A percentile compares a stretch with the other conserved stretches of the same genome.
These are phyloP conservation scores for Paxillus rubicundulus DNA, from an alignment of 768 basidiomycete genomes.

Conservation along the genomic window DNA sequence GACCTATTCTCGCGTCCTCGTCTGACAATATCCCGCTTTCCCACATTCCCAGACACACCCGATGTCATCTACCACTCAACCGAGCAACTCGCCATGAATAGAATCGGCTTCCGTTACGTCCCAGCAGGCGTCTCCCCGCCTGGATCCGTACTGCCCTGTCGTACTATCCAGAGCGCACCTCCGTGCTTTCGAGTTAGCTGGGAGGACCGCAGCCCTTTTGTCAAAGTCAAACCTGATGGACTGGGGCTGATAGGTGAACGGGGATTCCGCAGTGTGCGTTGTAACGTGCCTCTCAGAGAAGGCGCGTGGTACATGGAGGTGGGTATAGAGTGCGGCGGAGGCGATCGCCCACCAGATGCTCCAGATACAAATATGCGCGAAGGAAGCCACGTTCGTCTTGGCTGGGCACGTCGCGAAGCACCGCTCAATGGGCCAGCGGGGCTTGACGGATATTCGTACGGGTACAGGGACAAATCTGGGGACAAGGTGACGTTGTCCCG, in stretches of 20 bases:
- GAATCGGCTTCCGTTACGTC: conserved; percentile 75
- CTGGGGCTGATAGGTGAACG: conserved; percentile 74
- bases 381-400: conserved; percentile 84
- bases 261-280: conserved; percentile 87
- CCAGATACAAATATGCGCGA: conserved; percentile 50
- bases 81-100: conserved; percentile 70
- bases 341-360: conserved; percentile 42
- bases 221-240: conserved; percentile 78
- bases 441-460: conserved; percentile 92
- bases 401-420: conserved; percentile 90
- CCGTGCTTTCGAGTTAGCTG: conserved; percentile 72
- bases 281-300: conserved; percentile 84
- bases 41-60: conserved; percentile 58
- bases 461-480: conserved; percentile 86
- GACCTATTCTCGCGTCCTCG: conserved; percentile 70
- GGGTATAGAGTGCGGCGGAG: conserved; percentile 71
- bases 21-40: conserved; percentile 72
- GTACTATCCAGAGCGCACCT: conserved; percentile 80
- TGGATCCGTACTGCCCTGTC: conserved; percentile 59
- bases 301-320: conserved; percentile 97
- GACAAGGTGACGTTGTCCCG: conserved; percentile 87
- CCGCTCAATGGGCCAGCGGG: conserved; percentile 93
- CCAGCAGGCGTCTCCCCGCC: conserved; percentile 72
- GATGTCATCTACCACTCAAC: conserved; percentile 60
- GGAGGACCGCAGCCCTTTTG: conserved; percentile 86